Evolutionary conservation across 2,329 filamentous ascomycete genomes (phyloP), one percentile per base, ranked within the genome.

Genomic region (Trichoderma koningiopsis): DNA sequence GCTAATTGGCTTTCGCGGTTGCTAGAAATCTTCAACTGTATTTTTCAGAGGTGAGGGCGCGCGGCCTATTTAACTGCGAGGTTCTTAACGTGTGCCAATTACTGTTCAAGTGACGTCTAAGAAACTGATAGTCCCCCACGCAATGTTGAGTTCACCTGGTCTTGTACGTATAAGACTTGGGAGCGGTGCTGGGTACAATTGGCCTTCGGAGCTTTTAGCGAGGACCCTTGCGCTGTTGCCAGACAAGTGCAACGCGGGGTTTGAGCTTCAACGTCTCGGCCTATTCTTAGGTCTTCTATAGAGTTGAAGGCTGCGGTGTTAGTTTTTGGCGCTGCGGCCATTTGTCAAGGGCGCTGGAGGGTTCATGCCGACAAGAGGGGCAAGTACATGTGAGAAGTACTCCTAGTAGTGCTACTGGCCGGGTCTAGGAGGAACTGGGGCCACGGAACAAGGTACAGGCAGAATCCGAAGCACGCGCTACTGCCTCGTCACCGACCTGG

Each of bases 401-500:
- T 27, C 2, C 27, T 27, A 27, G 27, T 27, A 27, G 27, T 4
- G 27, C 4, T 27, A 27, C 43, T 7, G n/a, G 16, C 47, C 24
- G n/a, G 40, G 16, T 3, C 43, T 49, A 13, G 47, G 11, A 24
- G 47, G 13, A 24, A 49, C 5, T 13, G 47, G 43, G 40, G 31
- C 47, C 53, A 55, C 47, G 24, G 31, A 64, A 49, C 47, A 49
- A 49, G 47, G 47, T 24, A 49, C 47, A 49, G 47, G 47, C 47
- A 49, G 47, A 22, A 49, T 24, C 31, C 31, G n/a, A 37, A 55
- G 61, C 61, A 55, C 63, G 55, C 63, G 63, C 63, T 67, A 67
- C 63, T 58, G 55, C 63, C 73, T 75, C 74, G 74, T 74, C 73
- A 69, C 74, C 74, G 70, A 75, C 74, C 74, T 60, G 68, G 59